Evolutionary conservation across 768 basidiomycete genomes (phyloP), one percentile per base, ranked within the genome.

Genomic region (Asterophora parasitica): DNA sequence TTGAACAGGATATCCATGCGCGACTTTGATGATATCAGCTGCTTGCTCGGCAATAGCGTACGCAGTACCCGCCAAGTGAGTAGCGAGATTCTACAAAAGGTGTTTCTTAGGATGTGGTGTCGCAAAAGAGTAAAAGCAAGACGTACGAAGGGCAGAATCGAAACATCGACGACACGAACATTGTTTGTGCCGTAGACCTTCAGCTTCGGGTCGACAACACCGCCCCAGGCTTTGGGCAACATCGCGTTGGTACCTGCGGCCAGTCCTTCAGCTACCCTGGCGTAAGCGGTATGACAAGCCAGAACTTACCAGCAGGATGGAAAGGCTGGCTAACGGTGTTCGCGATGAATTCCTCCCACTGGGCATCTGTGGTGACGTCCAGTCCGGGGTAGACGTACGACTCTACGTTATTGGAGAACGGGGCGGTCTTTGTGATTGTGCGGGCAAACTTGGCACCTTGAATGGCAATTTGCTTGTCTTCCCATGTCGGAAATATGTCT

Each of bases 151-250:
- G 45, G 45, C 23, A 46, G 17, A 27, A 38, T 30, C 11, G 45
- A 46, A 16, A 37, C 30, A 51, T 63, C 48, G 8, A 59, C 62
- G 38, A 68, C 60, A 40, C 64, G 52, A 12, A 67, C 23, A 41
- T 67, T 64, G 27, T 41, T 48, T 9, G 61, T 61, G n/a, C 66
- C 66, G 44, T 66, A 67, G 9, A 68, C 66, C 37, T 45, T 56
- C 38, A 68, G 50, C 8, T 52, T 43, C n/a, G 58, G 47, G 46
- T 65, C 65, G 15, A 68, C 65, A 10, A 67, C 66, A 34, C 66
- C 66, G n/a, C 64, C 66, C 26, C 55, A 46, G n/a, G 55, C 49
- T 27, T 41, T 55, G 15, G 63, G 60, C 28, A 64, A 52, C 63
- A 68, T 64, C 10, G 63, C 48, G 31, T 53, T 54, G 3, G 64